These are phyloP conservation scores for Venturia carpophila DNA, from an alignment of 2,329 filamentous ascomycete genomes.

Conservation along the genomic window DNA sequence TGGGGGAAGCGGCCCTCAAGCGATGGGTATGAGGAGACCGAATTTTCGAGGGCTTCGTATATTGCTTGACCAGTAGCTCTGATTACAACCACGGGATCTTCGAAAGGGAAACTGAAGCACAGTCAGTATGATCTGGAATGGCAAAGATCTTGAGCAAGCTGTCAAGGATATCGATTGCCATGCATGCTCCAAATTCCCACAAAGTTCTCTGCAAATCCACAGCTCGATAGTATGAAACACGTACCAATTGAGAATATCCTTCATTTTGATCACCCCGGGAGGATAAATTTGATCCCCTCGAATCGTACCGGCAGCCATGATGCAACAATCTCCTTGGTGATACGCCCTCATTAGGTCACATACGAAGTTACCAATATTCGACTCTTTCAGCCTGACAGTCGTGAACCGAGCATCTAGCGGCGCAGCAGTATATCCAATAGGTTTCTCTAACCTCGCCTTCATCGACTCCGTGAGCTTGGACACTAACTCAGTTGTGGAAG, in stretches of 20 bases:
- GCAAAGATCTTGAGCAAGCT: not conserved
- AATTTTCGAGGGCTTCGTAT: constrained; percentile 74
- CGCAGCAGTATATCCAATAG: constrained; percentile 72
- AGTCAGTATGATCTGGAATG: not conserved
- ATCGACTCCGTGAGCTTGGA: constrained; percentile 63
- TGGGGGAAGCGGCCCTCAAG: constrained; percentile 79
- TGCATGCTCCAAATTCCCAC: not conserved
- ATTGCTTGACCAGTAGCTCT: constrained; percentile 64
- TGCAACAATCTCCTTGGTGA: constrained; percentile 69
- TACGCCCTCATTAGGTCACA: constrained; percentile 85
- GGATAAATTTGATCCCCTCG: constrained; percentile 84
- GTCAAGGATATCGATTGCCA: not conserved
- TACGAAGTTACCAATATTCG: constrained; percentile 83
- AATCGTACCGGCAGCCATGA: constrained; percentile 82
- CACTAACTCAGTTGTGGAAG: constrained; percentile 53
- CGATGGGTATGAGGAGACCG: constrained; percentile 70
- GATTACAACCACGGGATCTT: constrained; percentile 78
- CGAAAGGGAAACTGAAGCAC: constrained; percentile 63
- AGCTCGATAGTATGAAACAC: constrained; percentile 3
- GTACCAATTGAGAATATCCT: constrained; percentile 70
- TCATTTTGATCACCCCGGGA: constrained; percentile 66
- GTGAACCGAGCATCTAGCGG: constrained; percentile 81
- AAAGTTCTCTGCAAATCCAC: not conserved
- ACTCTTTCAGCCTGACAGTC: constrained; percentile 68
- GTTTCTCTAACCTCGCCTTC: constrained; percentile 69